phyloP scores from a whole-genome alignment of 176 grass and related monocot species.

The Microstegium vimineum region DNA sequence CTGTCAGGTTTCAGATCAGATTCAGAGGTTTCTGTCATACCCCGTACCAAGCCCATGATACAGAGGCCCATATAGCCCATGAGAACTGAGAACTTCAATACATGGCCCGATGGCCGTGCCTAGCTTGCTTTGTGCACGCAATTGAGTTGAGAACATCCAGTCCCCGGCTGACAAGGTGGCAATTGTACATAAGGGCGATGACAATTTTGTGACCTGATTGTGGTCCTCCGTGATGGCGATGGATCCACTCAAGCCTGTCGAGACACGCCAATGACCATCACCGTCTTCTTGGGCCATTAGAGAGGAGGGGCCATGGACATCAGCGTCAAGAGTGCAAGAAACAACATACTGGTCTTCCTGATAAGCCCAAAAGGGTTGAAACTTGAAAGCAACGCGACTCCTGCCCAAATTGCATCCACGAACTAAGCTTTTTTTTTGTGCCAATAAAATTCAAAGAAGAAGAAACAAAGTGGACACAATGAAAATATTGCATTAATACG shows the following conservation, averaged over 20 bases:
- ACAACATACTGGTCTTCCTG: conserved; percentile 16
- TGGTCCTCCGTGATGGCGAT: neutral
- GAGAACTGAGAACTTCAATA: neutral
- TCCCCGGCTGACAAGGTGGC: neutral
- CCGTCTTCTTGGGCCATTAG: neutral
- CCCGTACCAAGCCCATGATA: too few species aligned
- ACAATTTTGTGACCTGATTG: conserved; percentile 8
- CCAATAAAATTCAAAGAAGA: neutral
- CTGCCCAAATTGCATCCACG: neutral
- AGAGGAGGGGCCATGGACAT: neutral
- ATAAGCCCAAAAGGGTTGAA: neutral
- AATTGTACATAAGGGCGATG: neutral
- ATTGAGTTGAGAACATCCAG: neutral
- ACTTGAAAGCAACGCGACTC: neutral
- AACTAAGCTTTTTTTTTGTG: neutral
- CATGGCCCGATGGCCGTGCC: neutral
- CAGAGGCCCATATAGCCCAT: too few species aligned
- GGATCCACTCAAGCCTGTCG: neutral
- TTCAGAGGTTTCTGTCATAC: neutral
- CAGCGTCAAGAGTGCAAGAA: neutral
- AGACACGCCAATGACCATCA: neutral
- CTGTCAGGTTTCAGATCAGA: neutral
- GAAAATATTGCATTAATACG: neutral
- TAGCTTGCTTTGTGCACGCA: neutral
- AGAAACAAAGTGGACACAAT: neutral